Evolutionary conservation across 179 eudicot genomes (phyloP).

Genomic region (Carnegiea gigantea): DNA sequence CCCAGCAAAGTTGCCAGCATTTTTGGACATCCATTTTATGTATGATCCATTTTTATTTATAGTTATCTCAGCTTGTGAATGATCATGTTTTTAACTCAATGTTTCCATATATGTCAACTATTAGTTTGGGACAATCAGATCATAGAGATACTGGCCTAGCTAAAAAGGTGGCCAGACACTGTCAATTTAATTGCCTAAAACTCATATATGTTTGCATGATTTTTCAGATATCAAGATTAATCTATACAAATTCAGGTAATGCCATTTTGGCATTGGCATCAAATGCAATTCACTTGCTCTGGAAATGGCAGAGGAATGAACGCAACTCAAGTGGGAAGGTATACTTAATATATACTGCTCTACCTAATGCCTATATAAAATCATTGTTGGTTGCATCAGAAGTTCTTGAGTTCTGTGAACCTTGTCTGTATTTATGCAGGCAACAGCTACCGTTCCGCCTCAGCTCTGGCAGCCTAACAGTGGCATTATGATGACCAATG

Average conservation of each 20-base stretch:
- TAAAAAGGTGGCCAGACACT: not conserved
- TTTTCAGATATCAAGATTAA: constrained; percentile 78
- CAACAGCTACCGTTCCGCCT: constrained; percentile 75
- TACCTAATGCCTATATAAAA: not conserved
- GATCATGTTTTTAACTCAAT: not conserved
- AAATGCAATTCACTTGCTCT: constrained; percentile 83
- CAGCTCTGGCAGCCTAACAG: constrained; percentile 93
- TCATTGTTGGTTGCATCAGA: not conserved
- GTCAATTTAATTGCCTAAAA: not conserved
- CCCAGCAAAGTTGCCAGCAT: not conserved
- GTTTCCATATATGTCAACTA: not conserved
- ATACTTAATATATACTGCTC: constrained; percentile 1
- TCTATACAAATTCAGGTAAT: constrained; percentile 89
- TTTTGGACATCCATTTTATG: not conserved
- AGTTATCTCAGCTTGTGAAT: not conserved
- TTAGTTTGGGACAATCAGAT: not conserved
- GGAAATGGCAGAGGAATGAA: constrained; percentile 95
- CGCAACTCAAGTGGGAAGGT: constrained; percentile 85
- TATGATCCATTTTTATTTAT: not conserved
- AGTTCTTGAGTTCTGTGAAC: constrained; percentile 9
- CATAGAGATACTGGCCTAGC: not conserved
- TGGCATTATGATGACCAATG: constrained; percentile 94
- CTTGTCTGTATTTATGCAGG: constrained; percentile 35
- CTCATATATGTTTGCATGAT: constrained; percentile 2
- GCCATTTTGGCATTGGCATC: constrained; percentile 88